Base-by-base conservation (phyloP, 139 green algal species). In the Auxenochlorella protothecoides region DNA sequence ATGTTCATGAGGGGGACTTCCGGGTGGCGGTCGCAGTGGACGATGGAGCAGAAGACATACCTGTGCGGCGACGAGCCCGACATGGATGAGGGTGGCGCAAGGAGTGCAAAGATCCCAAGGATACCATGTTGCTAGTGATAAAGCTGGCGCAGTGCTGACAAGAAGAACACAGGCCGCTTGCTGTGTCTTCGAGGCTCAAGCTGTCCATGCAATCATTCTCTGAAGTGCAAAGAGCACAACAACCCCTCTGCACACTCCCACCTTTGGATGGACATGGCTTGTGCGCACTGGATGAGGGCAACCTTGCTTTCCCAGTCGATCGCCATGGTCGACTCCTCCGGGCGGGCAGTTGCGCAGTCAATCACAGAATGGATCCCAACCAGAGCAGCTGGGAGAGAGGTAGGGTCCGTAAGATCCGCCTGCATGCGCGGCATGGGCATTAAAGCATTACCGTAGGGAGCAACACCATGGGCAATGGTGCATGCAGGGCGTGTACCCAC, bases 241-340 rank as follows among this genome's bases (percentile, higher is more conserved):
- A 44, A 44, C 27, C 27, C 27, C 27, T 44, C 27, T 44, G 27
- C 27, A 44, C 27, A 14, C 14, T 2, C 70, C 65, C 72, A 76
- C 53, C 91, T 80, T 76, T 95, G 85, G 76, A 99, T 97, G 76
- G 92, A 92, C 95, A 99, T 96, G 3, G 95, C 94, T 87, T 98
- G 87, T 51, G 91, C 92, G 64, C 81, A 87, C 84, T 99, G 93
- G 73, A 99, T 98, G 68, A 98, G 89, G 7, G 90, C 92, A 10
- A 93, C 85, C 88, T 99, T 99, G 74, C 93, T 95, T 68, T 97
- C 88, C 95, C 95, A 99, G 86, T 99, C 95, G 10, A 98, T 81
- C 53, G 59, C 27, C 53, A 6, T 12, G 5, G 92, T 90, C 13
- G 83, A 86, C 78, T 99, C 95, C 86, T 99, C 95, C 6, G 95